These are phyloP conservation scores for Mycena venus DNA, from an alignment of 768 basidiomycete genomes.

Conservation along the genomic window DNA sequence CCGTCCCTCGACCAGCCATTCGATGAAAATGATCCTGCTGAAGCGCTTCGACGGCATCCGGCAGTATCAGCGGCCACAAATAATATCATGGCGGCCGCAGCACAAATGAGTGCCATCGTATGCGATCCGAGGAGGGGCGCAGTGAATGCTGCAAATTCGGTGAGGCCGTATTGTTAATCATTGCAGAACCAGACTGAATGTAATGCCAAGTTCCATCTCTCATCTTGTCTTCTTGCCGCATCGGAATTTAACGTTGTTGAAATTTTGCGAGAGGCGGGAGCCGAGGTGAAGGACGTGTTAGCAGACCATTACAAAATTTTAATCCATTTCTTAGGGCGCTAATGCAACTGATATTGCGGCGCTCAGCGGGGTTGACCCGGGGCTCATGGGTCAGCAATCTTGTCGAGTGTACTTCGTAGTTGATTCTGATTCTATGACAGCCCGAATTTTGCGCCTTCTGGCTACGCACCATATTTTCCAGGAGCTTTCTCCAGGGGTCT, in stretches of 20 bases:
- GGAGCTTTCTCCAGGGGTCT: slow-evolving; percentile 46
- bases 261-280: slow-evolving; percentile 46
- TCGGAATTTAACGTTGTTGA: slow-evolving; percentile 44
- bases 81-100: too few species aligned
- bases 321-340: background rate
- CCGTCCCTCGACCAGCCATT: slow-evolving; percentile 25
- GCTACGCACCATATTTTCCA: slow-evolving; percentile 49
- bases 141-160: too few species aligned
- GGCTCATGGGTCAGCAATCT: slow-evolving; percentile 42
- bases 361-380: slow-evolving; percentile 34
- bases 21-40: background rate
- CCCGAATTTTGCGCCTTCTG: slow-evolving; percentile 45
- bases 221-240: slow-evolving; percentile 34
- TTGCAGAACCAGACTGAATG: too few species aligned
- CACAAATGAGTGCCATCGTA: too few species aligned
- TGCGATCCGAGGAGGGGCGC: too few species aligned
- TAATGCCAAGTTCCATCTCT: slow-evolving; percentile 30
- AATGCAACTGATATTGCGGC: slow-evolving; percentile 41
- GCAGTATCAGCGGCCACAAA: too few species aligned
- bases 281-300: background rate
- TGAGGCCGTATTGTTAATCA: too few species aligned
- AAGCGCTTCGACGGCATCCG: background rate
- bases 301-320: background rate
- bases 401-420: background rate
- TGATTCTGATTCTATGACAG: slow-evolving; percentile 24